phyloP scores from a whole-genome alignment of 495 filamentous ascomycete species.

The Jackrogersella multiformis region DNA sequence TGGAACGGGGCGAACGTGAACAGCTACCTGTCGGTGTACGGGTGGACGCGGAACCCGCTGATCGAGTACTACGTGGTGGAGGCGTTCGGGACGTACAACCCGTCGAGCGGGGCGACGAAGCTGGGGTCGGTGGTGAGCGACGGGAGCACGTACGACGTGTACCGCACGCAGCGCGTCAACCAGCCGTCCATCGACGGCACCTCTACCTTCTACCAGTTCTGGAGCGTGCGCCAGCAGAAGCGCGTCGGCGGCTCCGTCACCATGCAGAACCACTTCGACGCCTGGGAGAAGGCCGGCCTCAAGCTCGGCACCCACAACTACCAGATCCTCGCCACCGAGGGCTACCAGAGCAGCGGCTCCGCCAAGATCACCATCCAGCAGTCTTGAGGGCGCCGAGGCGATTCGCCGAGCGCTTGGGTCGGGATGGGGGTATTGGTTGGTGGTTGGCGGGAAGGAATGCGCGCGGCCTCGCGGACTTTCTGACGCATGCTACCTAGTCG shows the following conservation, averaged over 20 bases:
- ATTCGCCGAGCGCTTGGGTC: background rate
- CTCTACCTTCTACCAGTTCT: constrained; percentile 66
- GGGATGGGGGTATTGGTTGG: constrained; percentile 3
- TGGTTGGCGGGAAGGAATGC: background rate
- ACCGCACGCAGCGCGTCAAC: constrained; percentile 65
- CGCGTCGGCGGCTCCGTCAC: constrained; percentile 60
- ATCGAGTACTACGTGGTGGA: constrained; percentile 72
- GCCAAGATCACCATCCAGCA: constrained; percentile 51
- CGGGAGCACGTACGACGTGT: constrained; percentile 72
- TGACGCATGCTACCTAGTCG: constrained; percentile 19
- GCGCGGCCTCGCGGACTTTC: constrained; percentile 8
- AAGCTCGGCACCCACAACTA: constrained; percentile 64
- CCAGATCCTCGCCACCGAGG: constrained; percentile 68
- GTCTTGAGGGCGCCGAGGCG: constrained; percentile 6
- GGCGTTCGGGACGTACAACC: constrained; percentile 65
- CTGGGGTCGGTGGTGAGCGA: constrained; percentile 67
- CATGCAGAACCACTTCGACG: constrained; percentile 69
- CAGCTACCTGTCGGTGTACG: constrained; percentile 67
- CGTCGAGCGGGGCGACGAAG: constrained; percentile 55
- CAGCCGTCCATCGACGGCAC: constrained; percentile 67
- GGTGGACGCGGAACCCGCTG: constrained; percentile 66
- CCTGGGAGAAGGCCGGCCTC: constrained; percentile 64
- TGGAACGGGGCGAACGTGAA: constrained; percentile 60
- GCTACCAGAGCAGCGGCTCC: constrained; percentile 59
- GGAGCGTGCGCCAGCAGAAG: constrained; percentile 60